Evolutionary conservation across 441 rosid genomes (phyloP).

Genomic region (Gossypium lobatum): DNA sequence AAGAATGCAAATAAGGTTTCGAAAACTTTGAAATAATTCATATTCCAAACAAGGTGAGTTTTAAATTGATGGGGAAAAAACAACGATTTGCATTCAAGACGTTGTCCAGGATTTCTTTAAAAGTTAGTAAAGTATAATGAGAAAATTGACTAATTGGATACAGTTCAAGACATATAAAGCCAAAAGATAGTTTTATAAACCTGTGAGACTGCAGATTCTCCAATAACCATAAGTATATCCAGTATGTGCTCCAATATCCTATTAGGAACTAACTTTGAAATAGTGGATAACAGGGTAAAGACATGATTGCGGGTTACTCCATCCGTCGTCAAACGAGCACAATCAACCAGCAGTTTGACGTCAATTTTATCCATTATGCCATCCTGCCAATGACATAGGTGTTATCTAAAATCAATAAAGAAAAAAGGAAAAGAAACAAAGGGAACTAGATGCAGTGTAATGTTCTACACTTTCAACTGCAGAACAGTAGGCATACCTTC

Average conservation of each 20-base stretch:
- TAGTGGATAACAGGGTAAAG: constrained; percentile 57
- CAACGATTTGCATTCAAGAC: background rate
- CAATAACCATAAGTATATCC: constrained; percentile 64
- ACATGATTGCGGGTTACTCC: constrained; percentile 63
- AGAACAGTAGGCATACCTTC: constrained; percentile 45
- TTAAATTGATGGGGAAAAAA: constrained; percentile 2
- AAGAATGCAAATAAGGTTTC: background rate
- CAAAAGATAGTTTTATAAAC: constrained; percentile 42
- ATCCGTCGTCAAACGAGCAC: constrained; percentile 57
- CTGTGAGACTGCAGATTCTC: constrained; percentile 85
- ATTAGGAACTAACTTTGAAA: constrained; percentile 65
- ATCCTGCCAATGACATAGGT: constrained; percentile 40
- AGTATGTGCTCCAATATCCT: constrained; percentile 57
- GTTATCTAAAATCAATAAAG: constrained; percentile 12
- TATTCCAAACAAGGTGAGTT: background rate
- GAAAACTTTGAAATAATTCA: background rate
- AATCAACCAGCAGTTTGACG: constrained; percentile 56
- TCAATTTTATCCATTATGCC: constrained; percentile 42
- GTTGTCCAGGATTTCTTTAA: background rate
- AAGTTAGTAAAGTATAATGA: background rate
- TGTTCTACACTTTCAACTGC: constrained; percentile 9
- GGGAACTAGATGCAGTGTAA: background rate
- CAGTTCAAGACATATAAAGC: background rate
- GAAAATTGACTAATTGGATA: background rate
- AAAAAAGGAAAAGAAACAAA: constrained; percentile 7